These are phyloP conservation scores for Warburgia ugandensis DNA, from an alignment of 164 flowering plant genomes.

Conservation along the genomic window DNA sequence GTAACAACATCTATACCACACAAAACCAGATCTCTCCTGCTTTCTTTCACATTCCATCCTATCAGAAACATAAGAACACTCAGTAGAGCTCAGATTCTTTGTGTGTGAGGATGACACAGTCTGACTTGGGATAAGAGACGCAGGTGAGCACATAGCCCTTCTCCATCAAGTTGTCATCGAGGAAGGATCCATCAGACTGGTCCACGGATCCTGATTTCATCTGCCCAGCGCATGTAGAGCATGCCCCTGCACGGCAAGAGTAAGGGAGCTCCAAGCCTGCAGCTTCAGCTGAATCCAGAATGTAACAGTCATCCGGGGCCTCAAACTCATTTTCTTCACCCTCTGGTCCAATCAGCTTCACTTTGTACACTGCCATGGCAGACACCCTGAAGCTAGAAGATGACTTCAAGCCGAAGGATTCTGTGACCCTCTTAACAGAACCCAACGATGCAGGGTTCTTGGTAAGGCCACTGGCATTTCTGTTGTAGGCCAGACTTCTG, in stretches of 20 bases:
- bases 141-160: conserved; percentile 67
- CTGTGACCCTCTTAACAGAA: conserved; percentile 35
- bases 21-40: too few relatives aligned
- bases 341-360: conserved; percentile 59
- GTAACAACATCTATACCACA: too few relatives aligned
- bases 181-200: conserved; percentile 76
- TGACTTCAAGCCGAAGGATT: conserved; percentile 43
- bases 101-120: conserved; percentile 73
- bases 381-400: conserved; percentile 29
- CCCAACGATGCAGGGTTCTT: conserved; percentile 30
- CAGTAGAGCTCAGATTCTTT: conserved; percentile 61
- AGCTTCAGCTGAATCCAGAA: conserved; percentile 60
- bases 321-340: conserved; percentile 59
- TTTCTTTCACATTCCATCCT: too few relatives aligned
- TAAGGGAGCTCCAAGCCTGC: conserved; percentile 78
- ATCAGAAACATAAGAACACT: too few relatives aligned
- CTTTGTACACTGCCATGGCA: conserved; percentile 57
- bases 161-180: conserved; percentile 50
- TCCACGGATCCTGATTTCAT: conserved; percentile 48
- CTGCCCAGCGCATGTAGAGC: conserved; percentile 77
- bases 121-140: conserved; percentile 55
- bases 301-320: conserved; percentile 59
- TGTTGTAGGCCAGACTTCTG: conserved; percentile 12
- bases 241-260: conserved; percentile 81
- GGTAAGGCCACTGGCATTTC: conserved; percentile 6